Evolutionary conservation across 345 rosid genomes (phyloP), one percentile per base, ranked within the genome.

Genomic region (Rhizophora mangle): DNA sequence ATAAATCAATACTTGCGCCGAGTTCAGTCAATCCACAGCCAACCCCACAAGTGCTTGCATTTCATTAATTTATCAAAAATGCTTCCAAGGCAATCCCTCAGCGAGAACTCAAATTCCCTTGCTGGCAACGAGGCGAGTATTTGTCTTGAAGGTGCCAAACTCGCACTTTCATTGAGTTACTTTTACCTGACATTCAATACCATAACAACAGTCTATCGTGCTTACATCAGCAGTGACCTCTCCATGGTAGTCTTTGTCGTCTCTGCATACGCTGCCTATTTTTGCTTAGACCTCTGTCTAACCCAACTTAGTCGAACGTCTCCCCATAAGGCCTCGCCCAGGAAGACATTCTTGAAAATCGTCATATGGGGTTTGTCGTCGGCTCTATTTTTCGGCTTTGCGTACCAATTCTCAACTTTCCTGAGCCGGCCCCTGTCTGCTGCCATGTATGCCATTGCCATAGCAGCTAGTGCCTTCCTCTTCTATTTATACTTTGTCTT

Each of bases 321-420:
- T 15, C 5, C 30, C 29, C 8, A 53, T 21, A 43, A 52, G 4
- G 30, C n/a, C 31, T 65, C 29, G 0, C 69, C 29, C 47, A 53
- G 21, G 60, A 65, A 65, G 22, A 43, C 6, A 22, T 16, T 65
- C 29, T 6, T 65, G 60, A 65, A 32, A 32, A 20, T n/a, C 5
- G 13, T 6, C 4, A 52, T 65, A 30, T 65, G 69, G 59, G 22
- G 69, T 27, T 65, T 53, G 15, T 19, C 69, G 31, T 21, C 29
- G 24, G 16, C 29, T 26, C 11, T 55, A 26, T 11, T 55, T 9
- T 9, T 22, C 5, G 59, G 59, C 15, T 55, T 55, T 55, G 59
- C 59, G 8, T 22, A 55, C 27, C 59, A 55, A 21, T 55, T 22
- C 27, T 55, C 27, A 22, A 55, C 59, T 55, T n/a, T 55, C 59